Base-by-base conservation (phyloP, 139 green algal genomes). In the Diplosphaera chodatii region DNA sequence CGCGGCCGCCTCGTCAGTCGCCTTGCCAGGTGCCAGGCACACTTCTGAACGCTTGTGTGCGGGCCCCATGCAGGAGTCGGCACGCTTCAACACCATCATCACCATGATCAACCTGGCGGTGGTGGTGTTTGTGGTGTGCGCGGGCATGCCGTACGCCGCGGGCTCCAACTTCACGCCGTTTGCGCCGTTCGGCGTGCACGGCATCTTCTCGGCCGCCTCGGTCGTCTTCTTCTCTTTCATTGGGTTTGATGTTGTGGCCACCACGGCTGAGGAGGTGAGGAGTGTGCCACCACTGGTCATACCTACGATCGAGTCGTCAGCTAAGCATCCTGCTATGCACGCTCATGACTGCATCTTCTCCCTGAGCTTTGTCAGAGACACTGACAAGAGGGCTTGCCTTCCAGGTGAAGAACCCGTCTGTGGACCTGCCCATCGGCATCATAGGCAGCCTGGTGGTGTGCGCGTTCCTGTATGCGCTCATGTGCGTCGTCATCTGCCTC, bases 151-250 rank as follows among this genome's bases (percentile, higher is more conserved):
- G 15, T 72, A 48, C 37, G 37, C 37, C 37, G 37, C 37, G 10
- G 37, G 37, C 37, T 8, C 37, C 32, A 78, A 78, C 73, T 70
- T 30, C 48, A 23, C 65, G n/a, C 40, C 69, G 13, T 78, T 78
- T 56, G 64, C 37, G 16, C 73, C 67, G 1, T 66, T 55, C 34
- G 67, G 67, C 21, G 66, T 16, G 2, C 3, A 15, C n/a, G 73
- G 73, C 32, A 59, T 78, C 25, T 66, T 78, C 63, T 32, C 32
- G 23, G 73, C 28, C 6, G 73, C 73, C 1, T 40, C 55, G 2
- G 30, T 73, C 32, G 85, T 87, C 20, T 92, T 90, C 74, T 92
- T 92, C 76, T 74, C 56, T 32, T 92, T 87, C 77, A 85, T 92
- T 55, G 87, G 86, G 32, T 91, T 91, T 55, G 84, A 85, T 67